Evolutionary conservation across 2,329 filamentous ascomycete genomes (phyloP).

Genomic region (Diaporthe vexans): DNA sequence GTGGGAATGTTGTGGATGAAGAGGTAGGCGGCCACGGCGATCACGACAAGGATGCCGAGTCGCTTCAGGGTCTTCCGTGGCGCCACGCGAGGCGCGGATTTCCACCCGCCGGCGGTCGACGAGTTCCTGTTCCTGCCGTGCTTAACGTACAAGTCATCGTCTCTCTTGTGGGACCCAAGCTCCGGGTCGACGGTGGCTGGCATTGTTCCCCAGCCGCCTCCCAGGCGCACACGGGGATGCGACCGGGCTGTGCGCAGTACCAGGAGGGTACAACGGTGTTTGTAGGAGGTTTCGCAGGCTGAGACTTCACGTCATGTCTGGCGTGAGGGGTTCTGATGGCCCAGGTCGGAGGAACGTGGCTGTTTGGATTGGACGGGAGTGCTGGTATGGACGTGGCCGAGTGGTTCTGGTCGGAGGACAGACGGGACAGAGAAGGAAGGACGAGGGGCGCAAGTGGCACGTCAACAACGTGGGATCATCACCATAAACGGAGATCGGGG

Average conservation of each 20-base stretch:
- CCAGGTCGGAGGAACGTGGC: neutral
- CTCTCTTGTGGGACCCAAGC: constrained; percentile 71
- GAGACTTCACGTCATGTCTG: constrained; percentile 30
- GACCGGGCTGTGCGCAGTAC: constrained; percentile 1
- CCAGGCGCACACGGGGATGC: constrained; percentile 11
- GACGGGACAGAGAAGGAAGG: neutral
- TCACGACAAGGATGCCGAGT: constrained; percentile 60
- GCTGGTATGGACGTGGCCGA: constrained; percentile 5
- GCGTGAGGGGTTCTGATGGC: neutral
- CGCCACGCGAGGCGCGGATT: constrained; percentile 54
- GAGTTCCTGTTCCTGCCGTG: constrained; percentile 49
- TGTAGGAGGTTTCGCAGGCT: neutral
- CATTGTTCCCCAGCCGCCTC: constrained; percentile 52
- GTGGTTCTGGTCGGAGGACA: neutral
- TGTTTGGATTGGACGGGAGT: neutral
- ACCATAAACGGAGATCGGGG: neutral
- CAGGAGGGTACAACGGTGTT: constrained; percentile 15
- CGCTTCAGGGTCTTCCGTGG: constrained; percentile 69
- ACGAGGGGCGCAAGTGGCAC: neutral
- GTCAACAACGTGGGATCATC: neutral
- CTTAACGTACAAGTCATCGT: constrained; percentile 65
- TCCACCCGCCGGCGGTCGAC: constrained; percentile 53
- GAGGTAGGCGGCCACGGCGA: constrained; percentile 70
- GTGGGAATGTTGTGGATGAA: constrained; percentile 75
- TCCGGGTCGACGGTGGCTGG: constrained; percentile 63